Evolutionary conservation across 2,329 filamentous ascomycete genomes (phyloP), one percentile per base, ranked within the genome.

Genomic region (Colletotrichum cereale): DNA sequence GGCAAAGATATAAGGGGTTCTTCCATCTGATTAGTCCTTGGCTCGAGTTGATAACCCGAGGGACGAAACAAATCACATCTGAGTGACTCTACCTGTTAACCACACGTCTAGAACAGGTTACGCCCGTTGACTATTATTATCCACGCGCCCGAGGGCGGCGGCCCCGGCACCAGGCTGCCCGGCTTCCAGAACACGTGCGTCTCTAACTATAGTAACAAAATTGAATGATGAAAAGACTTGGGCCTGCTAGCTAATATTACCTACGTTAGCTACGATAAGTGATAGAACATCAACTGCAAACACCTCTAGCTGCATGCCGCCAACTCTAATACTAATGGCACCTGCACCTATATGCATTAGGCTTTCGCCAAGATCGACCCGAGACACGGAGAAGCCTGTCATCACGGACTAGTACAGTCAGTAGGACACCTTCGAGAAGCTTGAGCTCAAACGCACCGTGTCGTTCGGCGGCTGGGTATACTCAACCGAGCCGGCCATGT

Each of bases 391-490:
- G 26, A 57, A 34, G 3, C 57, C 57, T 10, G 29, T 57, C 40
- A 36, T 48, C 14, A 29, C 14, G 8, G 31, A 34, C 0, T 14
- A 72, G 4, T 26, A 72, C 40, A 73, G 72, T 12, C 76, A 82
- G 52, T 82, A 80, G 61, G 73, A 77, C 18, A 68, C 75, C 68
- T 80, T 81, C 40, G 78, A 78, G 48, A 67, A 71, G 0, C 75
- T 80, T 67, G 75, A 73, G 36, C 71, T 75, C 26, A 81, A 82
- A 69, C 79, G 76, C 63, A 76, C 82, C 42, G 70, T 83, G 29
- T 81, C 81, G 0, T 80, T 87, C 71, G 84, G 84, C 21, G 84
- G 85, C 16, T 86, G 84, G 85, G 76, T 74, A 1, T 84, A 82
- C 67, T 83, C 80, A 0, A 84, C 82, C 0, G 75, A 79, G 16